These are phyloP conservation scores for Angophora floribunda DNA, from an alignment of 345 rosid species.

Conservation along the genomic window DNA sequence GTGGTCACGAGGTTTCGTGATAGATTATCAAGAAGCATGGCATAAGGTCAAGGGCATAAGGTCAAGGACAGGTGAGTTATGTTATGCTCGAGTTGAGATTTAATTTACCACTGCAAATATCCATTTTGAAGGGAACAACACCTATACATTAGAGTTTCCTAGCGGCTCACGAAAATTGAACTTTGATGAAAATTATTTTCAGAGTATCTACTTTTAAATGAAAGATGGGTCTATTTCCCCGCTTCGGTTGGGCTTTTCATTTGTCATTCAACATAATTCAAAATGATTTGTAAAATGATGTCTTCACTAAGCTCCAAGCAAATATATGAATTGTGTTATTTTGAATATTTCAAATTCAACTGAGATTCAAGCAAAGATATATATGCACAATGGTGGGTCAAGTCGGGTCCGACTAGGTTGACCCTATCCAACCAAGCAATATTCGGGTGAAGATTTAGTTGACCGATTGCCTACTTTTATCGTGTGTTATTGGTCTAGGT, in stretches of 20 bases:
- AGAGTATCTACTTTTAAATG: not conserved
- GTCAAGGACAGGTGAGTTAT: not conserved
- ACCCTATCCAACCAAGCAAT: not conserved
- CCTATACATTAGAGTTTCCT: too few relatives aligned
- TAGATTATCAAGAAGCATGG: not conserved
- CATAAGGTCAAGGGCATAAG: not conserved
- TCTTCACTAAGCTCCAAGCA: not conserved
- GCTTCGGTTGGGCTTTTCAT: too few relatives aligned
- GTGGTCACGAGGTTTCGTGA: not conserved
- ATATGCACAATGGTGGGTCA: not conserved
- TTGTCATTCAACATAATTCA: not conserved
- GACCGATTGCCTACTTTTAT: not conserved
- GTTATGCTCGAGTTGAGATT: not conserved
- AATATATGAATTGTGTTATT: too few relatives aligned
- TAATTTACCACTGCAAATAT: not conserved
- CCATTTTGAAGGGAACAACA: not conserved
- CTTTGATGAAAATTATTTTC: not conserved
- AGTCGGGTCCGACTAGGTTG: not conserved
- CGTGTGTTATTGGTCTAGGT: not conserved
- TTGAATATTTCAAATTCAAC: not conserved
- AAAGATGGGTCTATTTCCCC: too few relatives aligned
- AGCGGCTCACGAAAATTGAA: not conserved
- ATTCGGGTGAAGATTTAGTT: not conserved
- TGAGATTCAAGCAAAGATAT: not conserved
- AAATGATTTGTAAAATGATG: too few relatives aligned